Evolutionary conservation across 257 asterid genomes (phyloP).

Genomic region (Solanum tarapatanum): DNA sequence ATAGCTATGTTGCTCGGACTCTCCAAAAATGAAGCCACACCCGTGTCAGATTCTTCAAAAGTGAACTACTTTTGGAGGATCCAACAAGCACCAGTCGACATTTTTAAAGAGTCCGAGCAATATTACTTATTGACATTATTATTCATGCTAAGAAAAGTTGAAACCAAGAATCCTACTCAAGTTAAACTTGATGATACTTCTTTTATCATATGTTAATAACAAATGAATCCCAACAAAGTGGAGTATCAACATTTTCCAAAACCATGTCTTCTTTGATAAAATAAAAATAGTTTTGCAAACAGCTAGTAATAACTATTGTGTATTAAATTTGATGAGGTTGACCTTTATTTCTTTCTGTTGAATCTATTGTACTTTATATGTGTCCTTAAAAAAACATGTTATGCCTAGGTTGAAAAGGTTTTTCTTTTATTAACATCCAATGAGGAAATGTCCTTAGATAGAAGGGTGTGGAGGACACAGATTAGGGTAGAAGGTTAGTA

Average conservation of each 20-base stretch:
- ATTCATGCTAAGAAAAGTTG: neutral
- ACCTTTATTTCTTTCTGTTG: neutral
- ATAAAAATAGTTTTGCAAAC: neutral
- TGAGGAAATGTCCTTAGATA: neutral
- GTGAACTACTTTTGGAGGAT: neutral
- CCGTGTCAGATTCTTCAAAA: neutral
- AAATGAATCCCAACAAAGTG: neutral
- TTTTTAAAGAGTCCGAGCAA: neutral
- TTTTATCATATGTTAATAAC: neutral
- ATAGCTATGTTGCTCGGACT: neutral
- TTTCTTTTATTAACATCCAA: neutral
- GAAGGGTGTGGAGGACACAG: neutral
- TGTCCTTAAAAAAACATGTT: neutral
- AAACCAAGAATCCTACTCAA: neutral
- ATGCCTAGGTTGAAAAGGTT: neutral
- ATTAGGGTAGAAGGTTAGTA: neutral
- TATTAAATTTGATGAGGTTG: neutral
- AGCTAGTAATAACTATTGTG: neutral
- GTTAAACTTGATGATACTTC: neutral
- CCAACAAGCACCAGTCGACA: neutral
- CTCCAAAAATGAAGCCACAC: neutral
- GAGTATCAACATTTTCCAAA: neutral
- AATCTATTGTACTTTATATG: neutral
- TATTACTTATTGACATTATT: neutral
- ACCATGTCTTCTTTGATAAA: neutral